Percentiles rank a stretch among this genome's conserved stretches.
These are phyloP conservation scores for Acanthamoeba triangularis DNA, from an alignment of 208 protist species.

Conservation along the genomic window DNA sequence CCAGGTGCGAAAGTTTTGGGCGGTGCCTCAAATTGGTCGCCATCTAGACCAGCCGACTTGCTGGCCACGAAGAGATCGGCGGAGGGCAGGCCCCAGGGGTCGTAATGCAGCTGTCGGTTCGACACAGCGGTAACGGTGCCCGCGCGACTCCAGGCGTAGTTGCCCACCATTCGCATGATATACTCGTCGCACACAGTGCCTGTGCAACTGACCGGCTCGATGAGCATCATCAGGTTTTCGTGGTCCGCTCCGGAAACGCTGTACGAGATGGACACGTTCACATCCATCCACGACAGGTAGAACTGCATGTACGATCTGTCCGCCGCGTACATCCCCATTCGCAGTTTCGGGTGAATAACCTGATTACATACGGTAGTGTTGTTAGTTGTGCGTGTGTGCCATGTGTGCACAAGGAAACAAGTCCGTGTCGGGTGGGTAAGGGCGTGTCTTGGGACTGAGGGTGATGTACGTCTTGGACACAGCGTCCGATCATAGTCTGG, in stretches of 20 bases:
- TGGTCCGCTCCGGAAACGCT: not conserved
- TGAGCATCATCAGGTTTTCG: not conserved
- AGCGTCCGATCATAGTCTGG: not conserved
- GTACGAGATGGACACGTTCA: not conserved
- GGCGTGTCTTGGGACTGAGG: too few species aligned
- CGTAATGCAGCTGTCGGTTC: not conserved
- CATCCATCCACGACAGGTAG: not conserved
- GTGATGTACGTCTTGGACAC: not conserved
- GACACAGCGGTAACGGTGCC: not conserved
- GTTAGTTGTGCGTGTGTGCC: too few species aligned
- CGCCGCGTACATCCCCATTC: not conserved
- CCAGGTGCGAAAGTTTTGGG: too few species aligned
- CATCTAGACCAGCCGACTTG: not conserved
- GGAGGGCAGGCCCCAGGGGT: not conserved
- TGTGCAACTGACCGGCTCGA: not conserved
- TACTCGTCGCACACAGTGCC: not conserved
- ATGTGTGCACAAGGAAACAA: too few species aligned
- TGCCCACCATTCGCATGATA: not conserved
- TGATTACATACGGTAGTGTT: rapidly evolving
- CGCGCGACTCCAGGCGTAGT: not conserved
- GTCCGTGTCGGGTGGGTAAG: too few species aligned
- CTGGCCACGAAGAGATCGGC: not conserved
- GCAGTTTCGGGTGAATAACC: not conserved
- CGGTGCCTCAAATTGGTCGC: too few species aligned
- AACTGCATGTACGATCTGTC: not conserved